These are phyloP conservation scores for Diplodia seriata DNA, from an alignment of 2,329 filamentous ascomycete species.

Conservation along the genomic window DNA sequence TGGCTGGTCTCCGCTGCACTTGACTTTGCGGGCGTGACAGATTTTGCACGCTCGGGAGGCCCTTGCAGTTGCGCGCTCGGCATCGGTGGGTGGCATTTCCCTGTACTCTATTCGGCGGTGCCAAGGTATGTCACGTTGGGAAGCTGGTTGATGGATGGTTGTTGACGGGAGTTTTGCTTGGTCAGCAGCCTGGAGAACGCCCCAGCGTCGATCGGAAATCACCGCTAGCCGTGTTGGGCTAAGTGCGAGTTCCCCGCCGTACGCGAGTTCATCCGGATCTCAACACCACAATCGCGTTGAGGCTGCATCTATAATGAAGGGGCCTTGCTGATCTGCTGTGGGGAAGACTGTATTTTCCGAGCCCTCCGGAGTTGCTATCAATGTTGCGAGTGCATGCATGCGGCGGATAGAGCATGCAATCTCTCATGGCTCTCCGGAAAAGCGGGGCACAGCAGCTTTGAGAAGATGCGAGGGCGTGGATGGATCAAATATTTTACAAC, in stretches of 20 bases:
- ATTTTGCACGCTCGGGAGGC: conserved; percentile 7
- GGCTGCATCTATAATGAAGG: not conserved
- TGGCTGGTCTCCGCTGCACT: conserved; percentile 5
- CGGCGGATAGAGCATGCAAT: not conserved
- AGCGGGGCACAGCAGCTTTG: too few species aligned
- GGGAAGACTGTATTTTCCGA: not conserved
- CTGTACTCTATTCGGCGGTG: too few species aligned
- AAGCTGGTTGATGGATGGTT: not conserved
- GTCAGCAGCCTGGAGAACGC: not conserved
- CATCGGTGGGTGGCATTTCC: not conserved
- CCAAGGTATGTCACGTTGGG: not conserved
- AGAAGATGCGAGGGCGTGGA: too few species aligned
- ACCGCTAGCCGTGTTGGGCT: not conserved
- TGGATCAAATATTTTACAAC: too few species aligned
- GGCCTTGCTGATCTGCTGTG: not conserved
- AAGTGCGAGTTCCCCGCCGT: not conserved
- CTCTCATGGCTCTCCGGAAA: not conserved
- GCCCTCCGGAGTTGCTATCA: not conserved
- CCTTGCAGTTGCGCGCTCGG: not conserved
- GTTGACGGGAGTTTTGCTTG: not conserved
- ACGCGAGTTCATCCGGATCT: not conserved
- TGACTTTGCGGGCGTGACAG: not conserved
- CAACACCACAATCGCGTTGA: not conserved
- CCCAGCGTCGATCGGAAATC: not conserved
- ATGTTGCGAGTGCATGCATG: not conserved